phyloP scores from a whole-genome alignment of 352 stramenopile species.

The Globisporangium camurandrum region DNA sequence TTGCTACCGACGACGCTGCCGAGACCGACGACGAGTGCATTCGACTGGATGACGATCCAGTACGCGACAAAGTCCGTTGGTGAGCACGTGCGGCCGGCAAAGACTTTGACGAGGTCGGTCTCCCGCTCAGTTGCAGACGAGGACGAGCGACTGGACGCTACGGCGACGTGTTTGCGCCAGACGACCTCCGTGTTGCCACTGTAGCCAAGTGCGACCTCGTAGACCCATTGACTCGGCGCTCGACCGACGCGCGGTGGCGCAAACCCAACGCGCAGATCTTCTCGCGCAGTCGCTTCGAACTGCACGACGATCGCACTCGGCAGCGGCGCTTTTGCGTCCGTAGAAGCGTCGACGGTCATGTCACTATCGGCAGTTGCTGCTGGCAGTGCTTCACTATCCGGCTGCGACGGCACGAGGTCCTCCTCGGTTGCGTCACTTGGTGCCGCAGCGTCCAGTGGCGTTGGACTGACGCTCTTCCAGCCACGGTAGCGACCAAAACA shows the following conservation, averaged over 20 bases:
- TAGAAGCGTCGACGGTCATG: background rate
- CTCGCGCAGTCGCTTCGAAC: conserved; percentile 56
- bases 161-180: conserved; percentile 41
- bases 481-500: conserved; percentile 48
- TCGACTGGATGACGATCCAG: conserved; percentile 52
- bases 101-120: conserved; percentile 47
- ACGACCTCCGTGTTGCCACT: conserved; percentile 74
- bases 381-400: background rate
- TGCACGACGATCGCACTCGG: conserved; percentile 39
- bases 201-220: conserved; percentile 56
- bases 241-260: conserved; percentile 18
- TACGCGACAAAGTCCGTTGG: conserved; percentile 54
- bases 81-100: conserved; percentile 63
- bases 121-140: conserved; percentile 23
- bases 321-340: conserved; percentile 8
- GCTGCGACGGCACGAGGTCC: background rate
- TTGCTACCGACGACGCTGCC: conserved; percentile 46
- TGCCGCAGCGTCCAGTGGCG: background rate
- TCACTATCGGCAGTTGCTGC: background rate
- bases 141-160: background rate
- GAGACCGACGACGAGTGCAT: conserved; percentile 38
- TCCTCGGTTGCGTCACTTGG: conserved; percentile 12
- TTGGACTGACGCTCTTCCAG: conserved; percentile 23
- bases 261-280: conserved; percentile 67
- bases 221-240: conserved; percentile 32